These are phyloP conservation scores for Asterella californica DNA, from an alignment of 225 moss, liverwort and hornwort species.

Conservation along the genomic window DNA sequence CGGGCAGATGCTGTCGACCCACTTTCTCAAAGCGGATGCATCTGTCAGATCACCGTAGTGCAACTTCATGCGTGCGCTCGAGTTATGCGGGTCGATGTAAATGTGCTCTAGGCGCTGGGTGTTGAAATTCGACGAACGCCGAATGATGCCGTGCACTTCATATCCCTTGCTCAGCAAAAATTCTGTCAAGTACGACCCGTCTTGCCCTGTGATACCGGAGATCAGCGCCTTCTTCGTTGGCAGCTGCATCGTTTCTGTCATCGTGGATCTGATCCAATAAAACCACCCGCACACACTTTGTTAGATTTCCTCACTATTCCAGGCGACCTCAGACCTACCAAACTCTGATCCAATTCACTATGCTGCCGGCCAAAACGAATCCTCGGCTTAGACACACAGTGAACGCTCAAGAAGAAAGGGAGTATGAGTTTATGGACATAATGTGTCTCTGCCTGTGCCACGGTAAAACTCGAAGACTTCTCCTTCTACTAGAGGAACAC, in stretches of 20 bases:
- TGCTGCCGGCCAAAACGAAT: too few relatives aligned
- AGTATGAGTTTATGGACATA: too few relatives aligned
- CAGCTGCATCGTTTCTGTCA: constrained; percentile 35
- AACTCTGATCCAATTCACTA: too few relatives aligned
- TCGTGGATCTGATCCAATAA: constrained; percentile 5
- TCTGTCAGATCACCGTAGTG: constrained; percentile 92
- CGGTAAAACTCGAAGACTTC: too few relatives aligned
- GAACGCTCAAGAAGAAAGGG: too few relatives aligned
- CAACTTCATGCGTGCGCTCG: constrained; percentile 79
- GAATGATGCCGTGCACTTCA: constrained; percentile 86
- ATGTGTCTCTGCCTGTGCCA: too few relatives aligned
- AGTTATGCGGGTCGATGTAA: constrained; percentile 85
- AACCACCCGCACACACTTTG: too few relatives aligned
- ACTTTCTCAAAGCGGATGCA: constrained; percentile 75
- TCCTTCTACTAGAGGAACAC: too few relatives aligned
- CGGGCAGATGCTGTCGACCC: constrained; percentile 83
- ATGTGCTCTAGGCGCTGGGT: constrained; percentile 98
- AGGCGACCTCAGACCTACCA: too few relatives aligned
- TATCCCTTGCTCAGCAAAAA: constrained; percentile 76
- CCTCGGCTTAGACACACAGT: too few relatives aligned
- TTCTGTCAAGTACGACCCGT: constrained; percentile 86
- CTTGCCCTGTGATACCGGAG: constrained; percentile 85
- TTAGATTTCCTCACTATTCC: too few relatives aligned
- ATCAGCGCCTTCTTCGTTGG: constrained; percentile 72
- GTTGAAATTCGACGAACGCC: constrained; percentile 87